A percentile compares a stretch with the other conserved stretches of the same genome.
These are phyloP conservation scores for Myotisia sp. DNA, from an alignment of 2,329 filamentous ascomycete species.

Conservation along the genomic window DNA sequence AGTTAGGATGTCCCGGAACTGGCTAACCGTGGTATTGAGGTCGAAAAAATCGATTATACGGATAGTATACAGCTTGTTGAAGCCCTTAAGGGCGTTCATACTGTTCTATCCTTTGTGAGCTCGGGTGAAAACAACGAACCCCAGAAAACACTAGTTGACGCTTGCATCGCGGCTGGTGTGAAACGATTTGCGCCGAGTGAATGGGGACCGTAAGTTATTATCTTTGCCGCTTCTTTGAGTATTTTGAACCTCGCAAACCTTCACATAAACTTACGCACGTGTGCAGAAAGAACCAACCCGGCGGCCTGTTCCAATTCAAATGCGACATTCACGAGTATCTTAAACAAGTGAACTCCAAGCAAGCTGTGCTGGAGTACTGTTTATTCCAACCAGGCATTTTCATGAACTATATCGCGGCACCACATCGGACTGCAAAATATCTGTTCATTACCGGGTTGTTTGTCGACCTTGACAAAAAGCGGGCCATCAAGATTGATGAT, in stretches of 20 bases:
- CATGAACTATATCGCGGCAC: constrained; percentile 41
- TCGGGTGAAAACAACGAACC: constrained; percentile 11
- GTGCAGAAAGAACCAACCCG: neutral
- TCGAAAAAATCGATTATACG: constrained; percentile 32
- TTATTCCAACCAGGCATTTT: constrained; percentile 43
- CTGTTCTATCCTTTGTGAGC: constrained; percentile 36
- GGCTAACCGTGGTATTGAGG: constrained; percentile 8
- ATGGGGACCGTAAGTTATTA: constrained; percentile 12
- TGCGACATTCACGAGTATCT: constrained; percentile 39
- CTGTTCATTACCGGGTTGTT: constrained; percentile 22
- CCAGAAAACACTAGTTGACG: constrained; percentile 28
- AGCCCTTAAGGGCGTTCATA: constrained; percentile 35
- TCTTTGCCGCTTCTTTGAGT: neutral
- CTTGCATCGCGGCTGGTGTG: constrained; percentile 24
- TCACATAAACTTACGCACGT: too few species aligned
- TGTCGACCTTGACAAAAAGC: constrained; percentile 23
- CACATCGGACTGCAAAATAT: constrained; percentile 20
- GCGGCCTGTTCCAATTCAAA: too few species aligned
- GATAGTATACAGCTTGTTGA: constrained; percentile 25
- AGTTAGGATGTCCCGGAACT: neutral
- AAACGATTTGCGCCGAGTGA: constrained; percentile 30
- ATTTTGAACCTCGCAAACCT: too few species aligned
- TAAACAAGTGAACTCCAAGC: constrained; percentile 37
- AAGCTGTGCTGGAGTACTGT: constrained; percentile 42
- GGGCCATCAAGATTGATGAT: constrained; percentile 20